Evolutionary conservation across 2,329 filamentous ascomycete species (phyloP).

Genomic region (Exophiala sideris): DNA sequence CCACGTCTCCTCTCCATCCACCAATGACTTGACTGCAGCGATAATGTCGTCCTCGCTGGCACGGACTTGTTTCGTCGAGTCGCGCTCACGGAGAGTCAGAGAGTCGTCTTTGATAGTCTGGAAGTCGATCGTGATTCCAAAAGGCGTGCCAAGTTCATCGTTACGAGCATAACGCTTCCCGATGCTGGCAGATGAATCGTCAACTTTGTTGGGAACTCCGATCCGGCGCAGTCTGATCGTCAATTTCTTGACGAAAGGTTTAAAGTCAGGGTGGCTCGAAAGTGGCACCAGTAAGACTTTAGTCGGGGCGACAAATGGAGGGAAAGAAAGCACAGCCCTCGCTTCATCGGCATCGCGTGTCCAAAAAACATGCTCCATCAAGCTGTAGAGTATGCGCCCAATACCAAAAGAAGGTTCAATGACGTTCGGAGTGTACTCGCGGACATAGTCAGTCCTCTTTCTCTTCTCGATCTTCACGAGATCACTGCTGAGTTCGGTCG

Average conservation of each 20-base stretch:
- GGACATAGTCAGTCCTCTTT: slow-evolving; percentile 74
- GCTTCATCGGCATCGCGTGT: slow-evolving; percentile 75
- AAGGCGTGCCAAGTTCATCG: slow-evolving; percentile 90
- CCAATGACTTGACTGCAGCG: slow-evolving; percentile 64
- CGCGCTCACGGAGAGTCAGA: slow-evolving; percentile 84
- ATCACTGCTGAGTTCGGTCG: slow-evolving; percentile 75
- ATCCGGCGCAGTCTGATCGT: slow-evolving; percentile 71
- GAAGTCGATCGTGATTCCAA: slow-evolving; percentile 94
- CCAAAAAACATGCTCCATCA: slow-evolving; percentile 97
- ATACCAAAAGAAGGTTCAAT: slow-evolving; percentile 98
- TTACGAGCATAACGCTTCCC: slow-evolving; percentile 94
- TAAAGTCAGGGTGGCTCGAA: slow-evolving; percentile 76
- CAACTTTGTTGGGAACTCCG: slow-evolving; percentile 78
- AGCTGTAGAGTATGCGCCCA: slow-evolving; percentile 84
- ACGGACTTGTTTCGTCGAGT: slow-evolving; percentile 86
- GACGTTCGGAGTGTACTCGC: slow-evolving; percentile 92
- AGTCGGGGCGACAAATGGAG: slow-evolving; percentile 78
- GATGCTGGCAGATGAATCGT: slow-evolving; percentile 87
- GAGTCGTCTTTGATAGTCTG: slow-evolving; percentile 85
- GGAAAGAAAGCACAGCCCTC: slow-evolving; percentile 75
- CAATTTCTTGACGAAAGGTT: slow-evolving; percentile 69
- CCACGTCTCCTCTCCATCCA: slow-evolving; percentile 63
- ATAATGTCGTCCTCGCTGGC: slow-evolving; percentile 77
- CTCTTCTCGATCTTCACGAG: slow-evolving; percentile 79
- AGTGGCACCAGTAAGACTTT: slow-evolving; percentile 92